Base-by-base conservation (phyloP, 1,284 basidiomycete species). In the Irpex rosettiformis region DNA sequence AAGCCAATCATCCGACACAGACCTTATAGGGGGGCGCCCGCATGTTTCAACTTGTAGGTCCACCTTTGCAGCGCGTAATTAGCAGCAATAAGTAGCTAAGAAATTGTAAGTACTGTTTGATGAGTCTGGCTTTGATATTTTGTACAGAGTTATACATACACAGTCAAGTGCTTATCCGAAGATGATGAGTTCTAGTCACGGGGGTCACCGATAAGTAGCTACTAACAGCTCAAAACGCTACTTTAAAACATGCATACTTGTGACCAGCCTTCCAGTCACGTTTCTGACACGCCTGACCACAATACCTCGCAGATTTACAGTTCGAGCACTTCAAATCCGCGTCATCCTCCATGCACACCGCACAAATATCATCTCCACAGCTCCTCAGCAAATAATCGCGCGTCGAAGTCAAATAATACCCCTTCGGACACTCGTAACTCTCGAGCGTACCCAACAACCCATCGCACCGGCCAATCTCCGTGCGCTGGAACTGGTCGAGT, bases 331-430 rank as follows among this genome's bases (percentile, higher is more conserved):
- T 47, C 43, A 47, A 18, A 51, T 49, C 29, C n/a, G 45, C 51
- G 7, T 57, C 47, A n/a, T n/a, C 33, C 3, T 57, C 30, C 59
- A 60, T 60, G 47, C 59, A 60, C 25, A 49, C 55, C 24, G 22
- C 25, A 33, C 59, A 60, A 29, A 57, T 52, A 11, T 57, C 43
- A 27, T 51, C 55, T 8, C 59, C 59, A 6, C 37, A 29, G 40
- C 57, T 43, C 11, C 64, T 61, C 49, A 62, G 58, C 40, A 68
- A 28, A 43, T 63, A 55, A 6, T 56, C 58, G 1, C 56, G 56
- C 54, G 64, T 63, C 27, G 63, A 64, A 22, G 58, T 30, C 33
- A 67, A 33, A 52, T 62, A 65, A 30, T 52, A 49, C 13, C 49
- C 49, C 11, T 7, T 21, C 48, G 48, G 37, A 16, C 61, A 54